These are phyloP conservation scores for Drechslerella dactyloides DNA, from an alignment of 2,329 filamentous ascomycete species.

Conservation along the genomic window DNA sequence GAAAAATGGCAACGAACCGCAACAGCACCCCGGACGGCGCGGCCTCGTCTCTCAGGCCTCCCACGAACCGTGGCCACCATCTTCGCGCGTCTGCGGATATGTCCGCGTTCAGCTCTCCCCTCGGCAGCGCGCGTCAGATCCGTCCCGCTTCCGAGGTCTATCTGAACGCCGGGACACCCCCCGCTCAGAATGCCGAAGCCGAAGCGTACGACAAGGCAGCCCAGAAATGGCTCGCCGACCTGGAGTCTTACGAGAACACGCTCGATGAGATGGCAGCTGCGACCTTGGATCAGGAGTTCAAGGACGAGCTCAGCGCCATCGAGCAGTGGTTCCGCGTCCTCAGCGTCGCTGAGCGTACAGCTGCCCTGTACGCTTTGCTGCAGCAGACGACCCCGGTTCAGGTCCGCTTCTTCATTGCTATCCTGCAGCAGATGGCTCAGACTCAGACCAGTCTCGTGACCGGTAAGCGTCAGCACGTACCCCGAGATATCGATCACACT, in stretches of 20 bases:
- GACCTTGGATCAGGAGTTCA: conserved; percentile 98
- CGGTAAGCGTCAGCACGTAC: conserved; percentile 64
- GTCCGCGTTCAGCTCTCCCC: conserved; percentile 73
- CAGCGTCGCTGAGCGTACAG: conserved; percentile 94
- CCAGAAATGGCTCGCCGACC: conserved; percentile 98
- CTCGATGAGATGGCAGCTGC: conserved; percentile 98
- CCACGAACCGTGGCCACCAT: conserved; percentile 80
- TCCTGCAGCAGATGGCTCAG: conserved; percentile 98
- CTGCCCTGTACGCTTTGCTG: conserved; percentile 89
- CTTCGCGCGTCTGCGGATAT: conserved; percentile 96
- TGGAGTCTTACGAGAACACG: conserved; percentile 98
- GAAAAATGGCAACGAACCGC: conserved; percentile 66
- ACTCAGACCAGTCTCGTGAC: conserved; percentile 70
- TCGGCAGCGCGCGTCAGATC: conserved; percentile 75
- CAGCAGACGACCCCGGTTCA: conserved; percentile 99
- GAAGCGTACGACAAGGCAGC: conserved; percentile 92
- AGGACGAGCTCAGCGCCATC: conserved; percentile 97
- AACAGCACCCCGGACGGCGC: conserved; percentile 96
- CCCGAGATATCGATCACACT: conserved; percentile 17
- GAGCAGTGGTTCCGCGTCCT: conserved; percentile 99
- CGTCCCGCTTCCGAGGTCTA: conserved; percentile 96
- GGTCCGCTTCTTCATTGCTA: conserved; percentile 98
- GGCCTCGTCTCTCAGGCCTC: conserved; percentile 80
- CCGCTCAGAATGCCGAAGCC: conserved; percentile 66
- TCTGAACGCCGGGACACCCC: conserved; percentile 55